A percentile compares a stretch with the other conserved stretches of the same genome.
Conservation (phyloP, 2,329 filamentous ascomycete species). For the Epichloe typhina region DNA sequence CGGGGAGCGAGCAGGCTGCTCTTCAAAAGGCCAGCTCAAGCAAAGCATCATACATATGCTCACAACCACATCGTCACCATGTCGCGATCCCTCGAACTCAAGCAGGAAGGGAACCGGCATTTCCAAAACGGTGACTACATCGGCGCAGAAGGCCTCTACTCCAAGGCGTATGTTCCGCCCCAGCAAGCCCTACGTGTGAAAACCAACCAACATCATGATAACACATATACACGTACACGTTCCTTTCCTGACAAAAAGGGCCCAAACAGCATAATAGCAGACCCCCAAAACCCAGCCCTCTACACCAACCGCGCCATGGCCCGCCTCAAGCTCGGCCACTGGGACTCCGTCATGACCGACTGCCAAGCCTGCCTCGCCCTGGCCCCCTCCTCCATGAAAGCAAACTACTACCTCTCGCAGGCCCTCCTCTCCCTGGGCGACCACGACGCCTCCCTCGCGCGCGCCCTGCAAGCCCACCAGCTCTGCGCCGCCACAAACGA, state of each 20-base stretch:
- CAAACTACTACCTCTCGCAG: conserved; percentile 70
- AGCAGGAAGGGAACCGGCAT: conserved; percentile 48
- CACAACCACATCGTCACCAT: conserved; percentile 8
- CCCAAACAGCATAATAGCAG: conserved; percentile 53
- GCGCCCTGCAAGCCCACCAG: conserved; percentile 60
- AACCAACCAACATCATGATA: too few species aligned
- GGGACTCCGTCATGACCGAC: conserved; percentile 64
- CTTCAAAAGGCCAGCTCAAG: too few species aligned
- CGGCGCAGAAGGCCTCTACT: conserved; percentile 56
- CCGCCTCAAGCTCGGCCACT: conserved; percentile 59
- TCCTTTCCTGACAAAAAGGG: neutral
- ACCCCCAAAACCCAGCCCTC: conserved; percentile 62
- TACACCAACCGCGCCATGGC: conserved; percentile 87
- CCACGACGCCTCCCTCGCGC: conserved; percentile 57
- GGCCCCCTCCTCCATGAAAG: conserved; percentile 57
- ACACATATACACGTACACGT: neutral
- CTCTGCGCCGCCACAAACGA: conserved; percentile 51
- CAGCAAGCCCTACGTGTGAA: too few species aligned
- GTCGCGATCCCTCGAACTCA: conserved; percentile 29
- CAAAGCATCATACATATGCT: too few species aligned
- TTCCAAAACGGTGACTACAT: conserved; percentile 53
- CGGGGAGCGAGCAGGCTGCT: too few species aligned
- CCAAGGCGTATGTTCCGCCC: conserved; percentile 45
- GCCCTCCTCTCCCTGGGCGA: conserved; percentile 57
- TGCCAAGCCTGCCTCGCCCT: conserved; percentile 63